Evolutionary conservation across 2,329 filamentous ascomycete species (phyloP), one percentile per base, ranked within the genome.

Genomic region (Calonectria henricotiae): DNA sequence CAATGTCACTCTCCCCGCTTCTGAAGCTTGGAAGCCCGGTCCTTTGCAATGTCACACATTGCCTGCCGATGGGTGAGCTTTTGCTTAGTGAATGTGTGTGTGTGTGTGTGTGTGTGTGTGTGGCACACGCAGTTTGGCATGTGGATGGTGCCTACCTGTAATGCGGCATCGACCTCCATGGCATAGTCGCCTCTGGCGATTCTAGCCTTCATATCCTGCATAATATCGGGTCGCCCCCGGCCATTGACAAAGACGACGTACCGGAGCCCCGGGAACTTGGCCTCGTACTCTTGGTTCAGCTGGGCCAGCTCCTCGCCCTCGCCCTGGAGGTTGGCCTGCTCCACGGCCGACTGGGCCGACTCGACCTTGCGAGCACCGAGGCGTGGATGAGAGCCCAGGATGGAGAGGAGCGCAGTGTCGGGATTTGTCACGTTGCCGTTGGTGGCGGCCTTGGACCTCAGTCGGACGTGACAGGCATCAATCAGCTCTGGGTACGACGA

Each of bases 211-310:
- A 98, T 97, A 77, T 98, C 91, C 72, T 89, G 86, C 92, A 98
- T 94, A 66, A 98, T 92, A 71, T 89, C 89, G 1, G 89, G 87
- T 67, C 94, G 87, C 46, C 89, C 87, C 55, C 95, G 88, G 0
- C 94, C 94, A 80, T 97, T 95, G 67, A 98, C 96, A 80, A 98
- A 98, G 20, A 96, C 93, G 79, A 98, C 94, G 85, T 97, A 98
- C 82, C 92, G 88, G 79, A 98, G 81, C 0, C 95, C 94, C 0
- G 94, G 94, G 81, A 96, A 98, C 67, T 77, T 87, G n/a, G 84
- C 85, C 81, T 98, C 95, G 79, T 98, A 98, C 81, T 93, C 89
- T 12, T 82, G 82, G 79, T 98, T 98, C 76, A 98, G 82, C 35
- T 78, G 79, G 7, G 84, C 86, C 71, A 98, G 82, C 78, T 93